These are phyloP conservation scores for Anisodus acutangulus DNA, from an alignment of 257 asterid species.

Conservation along the genomic window DNA sequence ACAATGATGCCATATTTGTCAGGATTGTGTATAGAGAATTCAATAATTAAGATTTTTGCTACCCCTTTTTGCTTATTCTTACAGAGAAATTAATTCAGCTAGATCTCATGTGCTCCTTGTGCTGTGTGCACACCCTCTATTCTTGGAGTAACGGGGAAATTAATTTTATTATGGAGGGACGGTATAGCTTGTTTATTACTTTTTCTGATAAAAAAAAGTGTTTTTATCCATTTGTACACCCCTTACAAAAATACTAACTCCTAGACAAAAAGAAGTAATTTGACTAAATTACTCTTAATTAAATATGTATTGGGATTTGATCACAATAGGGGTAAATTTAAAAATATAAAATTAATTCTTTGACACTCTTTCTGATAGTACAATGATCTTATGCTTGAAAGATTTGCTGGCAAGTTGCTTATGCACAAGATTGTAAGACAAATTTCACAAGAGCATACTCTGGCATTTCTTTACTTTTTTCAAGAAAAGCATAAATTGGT, in stretches of 20 bases:
- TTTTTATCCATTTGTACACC: too few species aligned
- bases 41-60: constrained; percentile 43
- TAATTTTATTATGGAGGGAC: neutral
- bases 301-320: too few species aligned
- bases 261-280: too few species aligned
- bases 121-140: neutral
- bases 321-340: too few species aligned
- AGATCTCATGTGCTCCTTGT: neutral
- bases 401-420: neutral
- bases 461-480: neutral
- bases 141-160: neutral
- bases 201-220: too few species aligned
- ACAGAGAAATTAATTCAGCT: neutral
- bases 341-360: too few species aligned
- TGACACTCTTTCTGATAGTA: too few species aligned
- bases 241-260: too few species aligned
- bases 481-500: neutral
- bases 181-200: neutral
- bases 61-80: neutral
- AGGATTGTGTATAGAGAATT: constrained; percentile 46
- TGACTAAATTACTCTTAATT: too few species aligned
- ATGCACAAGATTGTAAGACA: neutral
- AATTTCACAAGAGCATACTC: neutral
- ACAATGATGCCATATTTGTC: constrained; percentile 31
- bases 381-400: neutral